Evolutionary conservation across 306 rosid species (phyloP), one percentile per base, ranked within the genome.

Genomic region (Fragaria iinumae): DNA sequence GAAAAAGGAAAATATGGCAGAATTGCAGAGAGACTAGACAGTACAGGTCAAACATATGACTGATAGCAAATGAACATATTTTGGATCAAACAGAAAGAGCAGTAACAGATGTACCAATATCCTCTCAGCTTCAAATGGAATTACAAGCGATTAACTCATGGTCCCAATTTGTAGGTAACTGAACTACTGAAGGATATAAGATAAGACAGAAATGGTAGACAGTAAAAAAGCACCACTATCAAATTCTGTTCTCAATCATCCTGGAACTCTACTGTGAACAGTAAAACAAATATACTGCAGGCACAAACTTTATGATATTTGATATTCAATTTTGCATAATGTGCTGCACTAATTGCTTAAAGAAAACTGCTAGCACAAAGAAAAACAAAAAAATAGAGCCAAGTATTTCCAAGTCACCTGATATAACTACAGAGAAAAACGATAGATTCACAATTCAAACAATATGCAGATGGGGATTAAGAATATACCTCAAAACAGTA

Each of bases 401-500:
- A 57, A 44, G 5, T 16, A 14, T 8, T 27, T 45, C 49, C 34
- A 75, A 44, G 62, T 44, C 3, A 32, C 45, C 66, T 23, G 11
- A 53, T 73, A 64, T 44, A 32, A 74, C 45, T 73, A 59, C 39
- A 43, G 63, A 74, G 72, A 59, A 79, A 23, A 70, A 29, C 69
- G 43, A 56, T n/a, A 14, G 41, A 80, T 13, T 68, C 47, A 71
- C 20, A 9, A 23, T 21, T 23, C 56, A 25, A 39, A 73, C n/a
- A 57, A 43, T 16, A 4, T 57, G 55, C 47, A 60, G 29, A 73
- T 66, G 73, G 75, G 80, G 68, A 82, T 77, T 80, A 36, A 80
- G 20, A 62, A 9, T 36, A 65, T 90, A 95, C 99, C 97, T 92
- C 89, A 81, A 95, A 95, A 80, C 99, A 95, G 77, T 92, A 95